phyloP scores from a whole-genome alignment of 2,329 filamentous ascomycete species.

The Colletotrichum sp. region DNA sequence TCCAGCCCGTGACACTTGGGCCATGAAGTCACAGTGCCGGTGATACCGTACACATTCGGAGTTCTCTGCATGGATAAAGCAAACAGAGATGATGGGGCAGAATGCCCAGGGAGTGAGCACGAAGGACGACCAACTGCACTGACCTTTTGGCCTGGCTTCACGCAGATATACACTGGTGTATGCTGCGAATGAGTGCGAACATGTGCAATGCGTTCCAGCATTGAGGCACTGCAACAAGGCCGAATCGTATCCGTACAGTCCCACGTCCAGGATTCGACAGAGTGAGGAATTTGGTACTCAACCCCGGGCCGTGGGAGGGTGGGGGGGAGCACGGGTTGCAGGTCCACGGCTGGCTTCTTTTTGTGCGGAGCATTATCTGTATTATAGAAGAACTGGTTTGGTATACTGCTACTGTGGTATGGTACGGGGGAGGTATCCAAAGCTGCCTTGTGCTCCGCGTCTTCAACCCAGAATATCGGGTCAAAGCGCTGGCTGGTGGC shows the following conservation, averaged over 20 bases:
- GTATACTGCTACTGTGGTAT: neutral
- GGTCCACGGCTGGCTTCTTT: neutral
- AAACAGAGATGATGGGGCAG: neutral
- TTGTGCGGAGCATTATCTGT: neutral
- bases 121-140: neutral
- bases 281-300: neutral
- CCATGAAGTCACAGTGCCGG: neutral
- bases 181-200: neutral
- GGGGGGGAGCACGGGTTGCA: neutral
- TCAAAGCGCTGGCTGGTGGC: slow-evolving; percentile 1
- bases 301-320: neutral
- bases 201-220: neutral
- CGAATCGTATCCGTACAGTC: neutral
- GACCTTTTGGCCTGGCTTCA: neutral
- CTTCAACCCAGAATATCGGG: neutral
- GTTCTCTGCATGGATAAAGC: neutral
- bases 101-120: neutral
- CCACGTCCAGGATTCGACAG: neutral
- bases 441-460: slow-evolving; percentile 1
- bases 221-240: neutral
- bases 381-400: neutral
- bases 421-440: neutral
- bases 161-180: neutral
- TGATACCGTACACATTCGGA: neutral
- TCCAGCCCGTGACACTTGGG: neutral